Base-by-base conservation (phyloP, 129 eudicot genomes). In the Dittrichia graveolens region DNA sequence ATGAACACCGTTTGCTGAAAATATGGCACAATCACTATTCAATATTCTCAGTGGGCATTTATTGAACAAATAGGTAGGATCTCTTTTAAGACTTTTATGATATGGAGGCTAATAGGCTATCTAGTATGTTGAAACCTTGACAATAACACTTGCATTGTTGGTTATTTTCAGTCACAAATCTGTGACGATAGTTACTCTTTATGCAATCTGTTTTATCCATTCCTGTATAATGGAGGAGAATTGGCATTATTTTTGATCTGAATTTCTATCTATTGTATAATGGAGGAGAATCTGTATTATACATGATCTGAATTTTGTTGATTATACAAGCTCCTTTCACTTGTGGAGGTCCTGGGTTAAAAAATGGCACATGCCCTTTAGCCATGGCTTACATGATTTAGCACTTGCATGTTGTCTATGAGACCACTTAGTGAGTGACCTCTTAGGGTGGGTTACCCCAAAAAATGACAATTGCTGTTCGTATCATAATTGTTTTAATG, bases 31-130 rank as follows among this genome's bases (percentile, higher is more conserved):
- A 7, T 39, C 61, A 8, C 55, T 70, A 13, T 18, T 56, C 5
- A 24, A 71, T 40, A 57, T 57, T 34, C 14, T 71, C 11, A 8
- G 41, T 57, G 65, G 65, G 19, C 34, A 7, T 24, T 71, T 57
- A 31, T 71, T 71, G 46, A 71, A 44, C 16, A 57, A 5, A 43
- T 7, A 11, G 6, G 34, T 18, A 55, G 38, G 14, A 71, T 13
- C 43, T 56, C 35, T 13, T 71, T 56, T 38, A 38, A 12, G 24
- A 37, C 35, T 13, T 71, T 56, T 38, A 38, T 12, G 24, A 37
- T 45, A 71, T 12, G 7, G 55, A 71, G 24, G 65, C 50, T 24
- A 19, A 7, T 42, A 71, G 24, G 65, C 50, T 24, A 19, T 65
- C 53, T 40, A 2, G 42, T 18, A 42, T 71, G 38, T 38, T 47